These are phyloP conservation scores for Daedaleopsis nitida DNA, from an alignment of 768 basidiomycete species.

Conservation along the genomic window DNA sequence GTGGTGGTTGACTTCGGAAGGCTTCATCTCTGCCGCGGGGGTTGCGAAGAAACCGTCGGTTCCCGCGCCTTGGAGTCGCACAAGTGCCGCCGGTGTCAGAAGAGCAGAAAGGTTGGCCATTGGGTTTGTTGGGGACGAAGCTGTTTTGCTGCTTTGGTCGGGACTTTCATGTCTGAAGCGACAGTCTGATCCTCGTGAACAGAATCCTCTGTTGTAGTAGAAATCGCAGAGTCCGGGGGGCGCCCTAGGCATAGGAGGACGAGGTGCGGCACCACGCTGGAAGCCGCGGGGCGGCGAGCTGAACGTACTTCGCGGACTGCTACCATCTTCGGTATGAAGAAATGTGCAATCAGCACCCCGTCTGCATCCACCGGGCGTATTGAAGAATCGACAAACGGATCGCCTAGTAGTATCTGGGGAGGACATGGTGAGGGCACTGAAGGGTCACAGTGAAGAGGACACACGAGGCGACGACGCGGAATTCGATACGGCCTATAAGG, in stretches of 20 bases:
- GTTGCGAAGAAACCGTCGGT: constrained; percentile 43
- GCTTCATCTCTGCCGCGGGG: constrained; percentile 35
- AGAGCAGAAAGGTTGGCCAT: constrained; percentile 41
- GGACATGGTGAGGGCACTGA: neutral
- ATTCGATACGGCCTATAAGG: neutral
- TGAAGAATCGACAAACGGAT: constrained; percentile 42
- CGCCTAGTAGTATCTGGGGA: constrained; percentile 8
- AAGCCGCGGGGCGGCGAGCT: neutral
- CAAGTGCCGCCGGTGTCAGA: constrained; percentile 47
- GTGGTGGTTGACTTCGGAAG: constrained; percentile 46
- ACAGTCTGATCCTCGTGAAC: constrained; percentile 49
- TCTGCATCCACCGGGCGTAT: constrained; percentile 48
- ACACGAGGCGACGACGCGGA: neutral
- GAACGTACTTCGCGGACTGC: neutral
- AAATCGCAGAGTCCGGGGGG: constrained; percentile 46
- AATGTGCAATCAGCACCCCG: constrained; percentile 2
- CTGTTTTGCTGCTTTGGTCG: neutral
- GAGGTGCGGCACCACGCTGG: neutral
- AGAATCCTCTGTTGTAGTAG: constrained; percentile 51
- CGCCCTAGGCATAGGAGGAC: constrained; percentile 10
- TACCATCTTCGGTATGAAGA: neutral
- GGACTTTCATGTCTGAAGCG: constrained; percentile 38
- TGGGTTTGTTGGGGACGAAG: neutral
- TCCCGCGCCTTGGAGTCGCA: constrained; percentile 43
- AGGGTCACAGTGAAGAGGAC: neutral